Evolutionary conservation across 2,329 filamentous ascomycete genomes (phyloP).

Genomic region (Fonsecaea nubica): DNA sequence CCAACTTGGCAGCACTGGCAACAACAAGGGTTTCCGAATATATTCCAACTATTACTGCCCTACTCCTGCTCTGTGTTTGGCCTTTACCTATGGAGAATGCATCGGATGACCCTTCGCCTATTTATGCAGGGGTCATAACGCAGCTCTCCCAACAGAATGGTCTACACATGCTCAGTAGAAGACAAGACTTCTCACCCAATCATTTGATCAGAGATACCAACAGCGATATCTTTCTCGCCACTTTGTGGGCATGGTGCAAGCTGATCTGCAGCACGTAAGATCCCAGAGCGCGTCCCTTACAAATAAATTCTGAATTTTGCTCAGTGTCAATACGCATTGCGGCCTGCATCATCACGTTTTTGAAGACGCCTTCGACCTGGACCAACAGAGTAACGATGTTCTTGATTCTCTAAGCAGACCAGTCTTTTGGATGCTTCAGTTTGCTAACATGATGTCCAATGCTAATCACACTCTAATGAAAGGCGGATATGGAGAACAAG

Average conservation of each 20-base stretch:
- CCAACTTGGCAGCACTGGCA: conserved; percentile 2
- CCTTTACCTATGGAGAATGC: conserved; percentile 19
- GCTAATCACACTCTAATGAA: background rate
- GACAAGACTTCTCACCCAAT: conserved; percentile 6
- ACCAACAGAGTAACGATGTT: background rate
- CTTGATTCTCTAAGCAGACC: background rate
- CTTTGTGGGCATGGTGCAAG: conserved; percentile 22
- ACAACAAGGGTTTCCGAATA: background rate
- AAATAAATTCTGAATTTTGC: background rate
- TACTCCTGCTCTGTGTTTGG: conserved; percentile 27
- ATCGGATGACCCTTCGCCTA: conserved; percentile 21
- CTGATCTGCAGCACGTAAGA: conserved; percentile 21
- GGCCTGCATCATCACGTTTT: conserved; percentile 18
- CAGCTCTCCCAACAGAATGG: conserved; percentile 25
- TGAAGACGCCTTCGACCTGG: conserved; percentile 19
- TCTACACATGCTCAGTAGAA: conserved; percentile 10
- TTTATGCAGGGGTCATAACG: conserved; percentile 19
- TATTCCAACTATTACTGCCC: conserved; percentile 19
- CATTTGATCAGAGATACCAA: background rate
- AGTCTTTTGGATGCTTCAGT: conserved; percentile 23
- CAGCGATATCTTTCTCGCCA: conserved; percentile 6
- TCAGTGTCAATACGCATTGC: conserved; percentile 4
- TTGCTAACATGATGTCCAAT: conserved; percentile 6
- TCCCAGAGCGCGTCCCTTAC: background rate
- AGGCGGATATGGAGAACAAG: conserved; percentile 6